phyloP scores from a whole-genome alignment of 2,329 filamentous ascomycete species.

The Colletotrichum liaoningense region DNA sequence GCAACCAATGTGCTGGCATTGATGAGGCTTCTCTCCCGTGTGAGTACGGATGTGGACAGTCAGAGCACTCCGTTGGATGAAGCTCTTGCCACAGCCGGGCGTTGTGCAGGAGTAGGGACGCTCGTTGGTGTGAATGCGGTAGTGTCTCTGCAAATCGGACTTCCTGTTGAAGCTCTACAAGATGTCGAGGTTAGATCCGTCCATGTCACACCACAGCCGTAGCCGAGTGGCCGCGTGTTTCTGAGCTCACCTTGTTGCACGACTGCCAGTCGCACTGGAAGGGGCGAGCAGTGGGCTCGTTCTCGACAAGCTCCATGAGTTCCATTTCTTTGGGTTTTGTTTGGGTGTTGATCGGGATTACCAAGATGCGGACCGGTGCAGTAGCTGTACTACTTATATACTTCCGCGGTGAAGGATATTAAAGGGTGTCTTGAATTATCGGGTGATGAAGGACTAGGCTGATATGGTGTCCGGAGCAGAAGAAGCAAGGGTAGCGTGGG shows the following conservation, averaged over 20 bases:
- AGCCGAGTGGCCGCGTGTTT: neutral
- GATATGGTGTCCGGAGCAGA: conserved; percentile 3
- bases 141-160: conserved; percentile 77
- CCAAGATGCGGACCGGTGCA: conserved; percentile 44
- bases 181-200: conserved; percentile 36
- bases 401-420: conserved; percentile 18
- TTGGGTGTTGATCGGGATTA: conserved; percentile 41
- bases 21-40: conserved; percentile 78
- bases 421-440: conserved; percentile 28
- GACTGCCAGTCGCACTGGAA: conserved; percentile 73
- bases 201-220: neutral
- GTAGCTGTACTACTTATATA: conserved; percentile 34
- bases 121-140: conserved; percentile 79
- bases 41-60: conserved; percentile 79
- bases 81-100: conserved; percentile 74
- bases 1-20: conserved; percentile 73
- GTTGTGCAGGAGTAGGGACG: conserved; percentile 72
- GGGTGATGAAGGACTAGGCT: conserved; percentile 25
- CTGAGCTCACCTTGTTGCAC: conserved; percentile 67
- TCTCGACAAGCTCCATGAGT: conserved; percentile 73
- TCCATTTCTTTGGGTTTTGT: conserved; percentile 60
- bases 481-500: conserved; percentile 29
- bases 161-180: conserved; percentile 78
- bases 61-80: conserved; percentile 77
- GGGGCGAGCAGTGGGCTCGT: conserved; percentile 70